Base-by-base conservation (phyloP, 768 basidiomycete species). In the Rhodotorula babjevae region DNA sequence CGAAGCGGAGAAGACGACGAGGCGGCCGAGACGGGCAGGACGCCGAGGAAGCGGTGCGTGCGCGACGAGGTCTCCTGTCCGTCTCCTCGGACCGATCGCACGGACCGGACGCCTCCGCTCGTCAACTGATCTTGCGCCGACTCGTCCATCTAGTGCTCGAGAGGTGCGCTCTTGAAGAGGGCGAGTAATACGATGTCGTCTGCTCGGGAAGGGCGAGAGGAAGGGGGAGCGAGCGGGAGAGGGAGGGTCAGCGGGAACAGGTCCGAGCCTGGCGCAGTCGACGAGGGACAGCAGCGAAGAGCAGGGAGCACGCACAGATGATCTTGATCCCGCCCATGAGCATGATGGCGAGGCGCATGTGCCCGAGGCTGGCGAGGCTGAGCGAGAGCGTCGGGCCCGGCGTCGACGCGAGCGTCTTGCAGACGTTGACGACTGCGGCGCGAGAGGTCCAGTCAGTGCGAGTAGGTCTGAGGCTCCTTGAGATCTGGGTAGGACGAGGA, bases 361-460 rank as follows among this genome's bases (percentile, higher is more conserved):
- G n/a, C 4, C 66, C 66, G 10, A 61, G 18, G 5, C 62, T 63
- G 16, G 63, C 68, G 11, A 74, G 62, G 6, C 53, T 21, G 3
- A 69, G 68, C 21, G 61, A 36, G n/a, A 70, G 47, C 1, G 68
- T 70, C 52, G 73, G 68, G 12, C 73, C 73, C 2, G 73, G 73
- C 10, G 69, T 58, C 3, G 61, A 36, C 3, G 73, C 73, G n/a
- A 74, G 63, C 3, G 73, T 70, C 53, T 70, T 74, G 65, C 65
- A 70, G 42, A 74, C 65, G 63, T 74, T 70, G 53, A 74, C 63
- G 44, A 74, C 68, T 69, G 68, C n/a, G n/a, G n/a, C n/a, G n/a
- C n/a, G 10, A 12, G 15, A 5, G 55, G 7, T 10, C 3, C 23
- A 44, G 16, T 1, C 9, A 21, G 47, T 21, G 40, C 47, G 2